Percentiles rank a stretch among this genome's conserved stretches.
These are phyloP conservation scores for Auricularia sp. DNA, from an alignment of 768 basidiomycete species.

Conservation along the genomic window DNA sequence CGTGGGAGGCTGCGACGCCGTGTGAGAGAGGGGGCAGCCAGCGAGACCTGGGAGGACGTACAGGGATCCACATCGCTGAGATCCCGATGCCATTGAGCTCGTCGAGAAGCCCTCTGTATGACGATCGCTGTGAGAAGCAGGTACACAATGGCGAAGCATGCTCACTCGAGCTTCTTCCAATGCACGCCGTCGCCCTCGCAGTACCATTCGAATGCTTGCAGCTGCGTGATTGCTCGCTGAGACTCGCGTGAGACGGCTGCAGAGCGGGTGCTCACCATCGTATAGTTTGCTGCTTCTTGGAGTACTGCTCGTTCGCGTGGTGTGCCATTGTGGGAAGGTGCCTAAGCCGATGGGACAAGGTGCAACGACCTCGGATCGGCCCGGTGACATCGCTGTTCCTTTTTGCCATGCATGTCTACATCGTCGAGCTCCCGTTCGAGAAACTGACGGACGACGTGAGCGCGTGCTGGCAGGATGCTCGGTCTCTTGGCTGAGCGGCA, in stretches of 20 bases:
- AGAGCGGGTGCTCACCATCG: slow-evolving; percentile 2
- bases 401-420: slow-evolving; percentile 30
- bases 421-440: slow-evolving; percentile 26
- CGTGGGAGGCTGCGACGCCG: slow-evolving; percentile 10
- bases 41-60: neutral
- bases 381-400: too few species aligned
- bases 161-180: slow-evolving; percentile 5
- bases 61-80: slow-evolving; percentile 8
- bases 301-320: slow-evolving; percentile 6
- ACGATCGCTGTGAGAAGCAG: neutral
- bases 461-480: neutral
- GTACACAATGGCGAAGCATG: neutral
- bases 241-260: neutral
- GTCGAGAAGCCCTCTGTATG: neutral
- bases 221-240: neutral
- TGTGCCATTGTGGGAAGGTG: neutral
- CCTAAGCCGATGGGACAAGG: too few species aligned
- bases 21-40: neutral
- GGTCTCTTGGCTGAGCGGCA: neutral
- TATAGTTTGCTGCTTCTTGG: slow-evolving; percentile 3
- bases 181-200: slow-evolving; percentile 9
- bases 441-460: slow-evolving; percentile 28
- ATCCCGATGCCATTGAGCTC: slow-evolving; percentile 5
- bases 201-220: slow-evolving; percentile 11
- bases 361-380: too few species aligned